phyloP scores from a whole-genome alignment of 2,329 filamentous ascomycete genomes.

The Escovopsis sp. region DNA sequence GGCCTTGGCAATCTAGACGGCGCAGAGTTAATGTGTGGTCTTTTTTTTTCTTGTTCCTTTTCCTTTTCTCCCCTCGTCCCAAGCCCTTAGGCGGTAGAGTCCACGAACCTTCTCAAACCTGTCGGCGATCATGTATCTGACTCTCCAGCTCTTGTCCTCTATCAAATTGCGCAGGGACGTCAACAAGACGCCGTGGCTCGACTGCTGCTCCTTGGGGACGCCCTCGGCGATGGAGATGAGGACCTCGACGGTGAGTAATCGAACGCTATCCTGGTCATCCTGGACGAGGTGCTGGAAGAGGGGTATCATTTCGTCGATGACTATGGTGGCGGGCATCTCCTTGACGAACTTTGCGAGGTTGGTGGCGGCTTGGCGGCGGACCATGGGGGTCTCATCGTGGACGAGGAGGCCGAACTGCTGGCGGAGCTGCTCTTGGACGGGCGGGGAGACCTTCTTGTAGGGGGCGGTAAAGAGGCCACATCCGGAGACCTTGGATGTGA shows the following conservation, averaged over 20 bases:
- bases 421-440: conserved; percentile 81
- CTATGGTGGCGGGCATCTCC: conserved; percentile 80
- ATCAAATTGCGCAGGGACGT: conserved; percentile 85
- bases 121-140: conserved; percentile 98
- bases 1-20: conserved; percentile 75
- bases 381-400: conserved; percentile 98
- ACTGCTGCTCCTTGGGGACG: conserved; percentile 94
- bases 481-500: conserved; percentile 97
- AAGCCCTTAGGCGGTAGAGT: background rate
- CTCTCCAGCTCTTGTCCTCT: conserved; percentile 98
- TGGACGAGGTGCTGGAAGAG: conserved; percentile 93
- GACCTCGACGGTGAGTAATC: conserved; percentile 88
- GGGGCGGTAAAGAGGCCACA: conserved; percentile 89
- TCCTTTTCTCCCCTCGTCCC: background rate
- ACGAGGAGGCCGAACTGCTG: conserved; percentile 87
- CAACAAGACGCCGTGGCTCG: conserved; percentile 84
- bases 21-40: background rate
- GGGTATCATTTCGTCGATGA: conserved; percentile 98
- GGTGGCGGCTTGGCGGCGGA: conserved; percentile 88
- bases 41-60: too few species aligned
- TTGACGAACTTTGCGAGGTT: conserved; percentile 96
- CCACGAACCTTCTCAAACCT: conserved; percentile 77
- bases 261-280: conserved; percentile 96
- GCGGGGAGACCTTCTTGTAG: conserved; percentile 77
- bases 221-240: conserved; percentile 93